Conservation (phyloP, 176 grass and related monocot species). For the Phoenix dactylifera region DNA sequence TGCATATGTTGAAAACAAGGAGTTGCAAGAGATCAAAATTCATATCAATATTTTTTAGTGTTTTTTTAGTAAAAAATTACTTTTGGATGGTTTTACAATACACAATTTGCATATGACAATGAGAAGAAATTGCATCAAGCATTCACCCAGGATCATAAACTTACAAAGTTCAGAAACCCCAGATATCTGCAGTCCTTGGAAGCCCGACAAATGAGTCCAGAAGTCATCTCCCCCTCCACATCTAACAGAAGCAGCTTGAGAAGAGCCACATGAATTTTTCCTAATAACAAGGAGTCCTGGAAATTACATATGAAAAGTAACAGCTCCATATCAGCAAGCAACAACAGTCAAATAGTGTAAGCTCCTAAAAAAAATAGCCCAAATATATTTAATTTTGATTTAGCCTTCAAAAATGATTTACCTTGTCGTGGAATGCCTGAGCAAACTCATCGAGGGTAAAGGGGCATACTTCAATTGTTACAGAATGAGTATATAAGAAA, state of each 20-base stretch:
- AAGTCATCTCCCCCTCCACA: constrained; percentile 32
- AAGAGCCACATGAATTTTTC: constrained; percentile 72
- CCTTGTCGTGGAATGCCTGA: constrained; percentile 96
- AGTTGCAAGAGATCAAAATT: too few species aligned
- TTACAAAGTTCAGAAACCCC: constrained; percentile 84
- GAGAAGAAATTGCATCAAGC: too few species aligned
- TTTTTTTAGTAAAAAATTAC: too few species aligned
- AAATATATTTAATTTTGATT: too few species aligned
- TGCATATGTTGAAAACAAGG: too few species aligned
- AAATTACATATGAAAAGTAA: constrained; percentile 23
- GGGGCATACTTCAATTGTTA: constrained; percentile 42
- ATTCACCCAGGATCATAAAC: constrained; percentile 20
- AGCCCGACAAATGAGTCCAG: constrained; percentile 47
- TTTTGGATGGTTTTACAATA: too few species aligned
- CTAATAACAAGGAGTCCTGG: constrained; percentile 76
- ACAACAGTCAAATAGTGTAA: constrained; percentile 13
- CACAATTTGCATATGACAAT: too few species aligned
- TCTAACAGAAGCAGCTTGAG: constrained; percentile 65
- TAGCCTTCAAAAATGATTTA: constrained; percentile 13
- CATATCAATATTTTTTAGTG: too few species aligned
- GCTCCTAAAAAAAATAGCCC: too few species aligned
- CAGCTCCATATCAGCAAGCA: not conserved
- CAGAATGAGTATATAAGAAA: constrained; percentile 59
- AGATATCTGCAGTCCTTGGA: constrained; percentile 80
- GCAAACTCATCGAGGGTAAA: constrained; percentile 94